Evolutionary conservation across 257 asterid species (phyloP).

Genomic region (Solanum tarapatanum): DNA sequence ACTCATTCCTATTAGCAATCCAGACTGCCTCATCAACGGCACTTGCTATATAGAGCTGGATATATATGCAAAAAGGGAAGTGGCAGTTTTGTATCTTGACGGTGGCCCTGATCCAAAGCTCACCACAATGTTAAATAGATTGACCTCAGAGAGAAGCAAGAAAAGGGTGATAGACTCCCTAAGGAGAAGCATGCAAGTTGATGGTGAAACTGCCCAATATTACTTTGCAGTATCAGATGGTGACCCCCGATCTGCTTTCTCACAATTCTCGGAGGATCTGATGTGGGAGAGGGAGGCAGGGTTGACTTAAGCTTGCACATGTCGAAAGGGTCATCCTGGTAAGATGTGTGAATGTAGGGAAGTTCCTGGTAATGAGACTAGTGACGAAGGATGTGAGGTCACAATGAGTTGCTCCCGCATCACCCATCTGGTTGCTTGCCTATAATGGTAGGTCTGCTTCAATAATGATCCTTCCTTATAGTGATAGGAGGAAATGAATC

Average conservation of each 20-base stretch:
- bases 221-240: constrained; percentile 71
- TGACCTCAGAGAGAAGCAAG: constrained; percentile 49
- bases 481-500: not conserved
- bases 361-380: not conserved
- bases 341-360: not conserved
- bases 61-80: constrained; percentile 78
- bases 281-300: constrained; percentile 76
- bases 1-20: constrained; percentile 67
- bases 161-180: constrained; percentile 61
- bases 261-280: constrained; percentile 70
- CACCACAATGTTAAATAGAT: constrained; percentile 18
- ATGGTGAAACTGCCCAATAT: constrained; percentile 82
- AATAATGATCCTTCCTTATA: not conserved
- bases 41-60: constrained; percentile 93
- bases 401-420: not conserved
- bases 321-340: not conserved
- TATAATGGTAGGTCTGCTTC: not conserved
- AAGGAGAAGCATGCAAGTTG: constrained; percentile 78
- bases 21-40: constrained; percentile 46
- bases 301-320: constrained; percentile 21
- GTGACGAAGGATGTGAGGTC: not conserved
- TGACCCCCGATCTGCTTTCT: constrained; percentile 81
- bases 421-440: not conserved
- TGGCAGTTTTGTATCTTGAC: constrained; percentile 84
- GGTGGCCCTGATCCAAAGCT: constrained; percentile 52